A percentile compares a stretch with the other conserved stretches of the same genome.
Evolutionary conservation across 169 alveolate genomes (phyloP).

Genomic region (Cryptosporidium felis): DNA sequence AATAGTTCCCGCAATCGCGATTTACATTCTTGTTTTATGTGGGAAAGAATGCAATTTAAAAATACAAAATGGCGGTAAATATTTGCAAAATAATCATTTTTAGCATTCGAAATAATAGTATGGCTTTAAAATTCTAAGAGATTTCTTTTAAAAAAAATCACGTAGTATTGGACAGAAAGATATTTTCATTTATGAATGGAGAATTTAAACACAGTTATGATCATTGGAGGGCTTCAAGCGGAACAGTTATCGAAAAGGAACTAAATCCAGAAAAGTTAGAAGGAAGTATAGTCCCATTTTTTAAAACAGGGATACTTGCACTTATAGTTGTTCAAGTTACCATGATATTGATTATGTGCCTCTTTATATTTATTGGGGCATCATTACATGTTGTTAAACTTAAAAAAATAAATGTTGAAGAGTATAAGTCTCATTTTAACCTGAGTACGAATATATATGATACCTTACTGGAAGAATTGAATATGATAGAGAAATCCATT

Average conservation of each 20-base stretch:
- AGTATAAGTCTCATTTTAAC: constrained; percentile 2
- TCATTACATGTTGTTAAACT: constrained; percentile 48
- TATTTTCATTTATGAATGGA: constrained; percentile 24
- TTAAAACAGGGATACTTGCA: neutral
- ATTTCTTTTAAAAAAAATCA: no score
- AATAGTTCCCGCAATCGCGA: no score
- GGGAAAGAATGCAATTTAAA: no score
- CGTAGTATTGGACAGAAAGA: no score
- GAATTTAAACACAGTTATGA: constrained; percentile 1
- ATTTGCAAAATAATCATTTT: no score
- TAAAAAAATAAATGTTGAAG: constrained; percentile 34
- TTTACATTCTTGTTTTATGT: no score
- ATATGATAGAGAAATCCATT: constrained; percentile 1
- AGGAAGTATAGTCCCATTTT: neutral
- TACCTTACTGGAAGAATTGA: neutral
- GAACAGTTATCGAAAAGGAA: neutral
- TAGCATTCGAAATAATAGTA: no score
- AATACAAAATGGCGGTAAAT: no score
- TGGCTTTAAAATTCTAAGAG: no score
- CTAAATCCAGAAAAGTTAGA: neutral
- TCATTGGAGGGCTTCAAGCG: neutral
- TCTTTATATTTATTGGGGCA: constrained; percentile 40
- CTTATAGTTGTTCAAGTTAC: constrained; percentile 25
- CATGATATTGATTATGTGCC: constrained; percentile 45
- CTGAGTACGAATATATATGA: neutral